Evolutionary conservation across 2,329 filamentous ascomycete genomes (phyloP).

Genomic region (Penicillium italicum): DNA sequence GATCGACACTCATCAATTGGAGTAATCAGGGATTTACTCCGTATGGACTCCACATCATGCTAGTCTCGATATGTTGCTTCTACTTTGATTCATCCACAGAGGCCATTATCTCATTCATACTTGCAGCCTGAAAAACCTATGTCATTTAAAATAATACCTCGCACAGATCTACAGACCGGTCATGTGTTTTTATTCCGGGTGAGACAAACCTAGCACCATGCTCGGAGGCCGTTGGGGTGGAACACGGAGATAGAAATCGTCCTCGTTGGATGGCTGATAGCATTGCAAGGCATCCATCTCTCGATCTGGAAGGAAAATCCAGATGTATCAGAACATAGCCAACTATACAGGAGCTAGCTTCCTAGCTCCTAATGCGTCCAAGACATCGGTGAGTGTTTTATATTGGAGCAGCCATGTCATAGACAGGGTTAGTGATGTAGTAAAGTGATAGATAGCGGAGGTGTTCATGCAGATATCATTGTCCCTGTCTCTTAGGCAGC

Average conservation of each 20-base stretch:
- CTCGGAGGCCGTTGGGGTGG: slow-evolving; percentile 19
- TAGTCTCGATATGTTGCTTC: background rate
- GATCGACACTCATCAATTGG: background rate
- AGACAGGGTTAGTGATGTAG: background rate
- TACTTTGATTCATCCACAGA: background rate
- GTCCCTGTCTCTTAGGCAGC: background rate
- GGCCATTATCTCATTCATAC: background rate
- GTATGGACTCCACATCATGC: background rate
- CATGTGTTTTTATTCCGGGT: background rate
- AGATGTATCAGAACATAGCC: background rate
- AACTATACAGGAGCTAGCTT: background rate
- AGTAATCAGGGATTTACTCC: too few relatives aligned
- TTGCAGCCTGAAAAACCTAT: background rate
- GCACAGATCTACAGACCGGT: background rate
- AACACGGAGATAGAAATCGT: slow-evolving; percentile 10
- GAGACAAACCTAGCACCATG: background rate
- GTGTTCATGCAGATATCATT: background rate
- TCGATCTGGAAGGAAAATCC: background rate
- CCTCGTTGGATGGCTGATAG: background rate
- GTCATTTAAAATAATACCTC: background rate
- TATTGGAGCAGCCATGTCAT: background rate
- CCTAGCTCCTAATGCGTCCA: background rate
- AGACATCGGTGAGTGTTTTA: background rate
- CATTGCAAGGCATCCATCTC: background rate
- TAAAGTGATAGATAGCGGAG: background rate